A percentile compares a stretch with the other conserved stretches of the same genome.
phyloP scores from a whole-genome alignment of 805 yeast species.

The Saturnispora diversa region DNA sequence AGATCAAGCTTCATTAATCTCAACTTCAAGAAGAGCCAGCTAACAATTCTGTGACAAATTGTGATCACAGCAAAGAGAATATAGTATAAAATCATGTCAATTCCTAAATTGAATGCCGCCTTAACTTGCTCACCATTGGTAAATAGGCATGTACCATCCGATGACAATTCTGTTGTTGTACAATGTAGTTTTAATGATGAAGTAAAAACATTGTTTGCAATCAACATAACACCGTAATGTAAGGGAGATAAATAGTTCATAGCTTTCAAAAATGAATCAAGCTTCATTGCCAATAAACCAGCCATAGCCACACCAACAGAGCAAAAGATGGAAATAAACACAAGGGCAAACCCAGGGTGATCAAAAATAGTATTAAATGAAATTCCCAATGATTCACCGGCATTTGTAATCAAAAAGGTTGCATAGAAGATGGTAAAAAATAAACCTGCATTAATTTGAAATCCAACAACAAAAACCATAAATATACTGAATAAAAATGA shows the following conservation, averaged over 20 bases:
- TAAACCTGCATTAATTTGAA: constrained; percentile 59
- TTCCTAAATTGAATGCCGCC: constrained; percentile 39
- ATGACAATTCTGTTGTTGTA: constrained; percentile 19
- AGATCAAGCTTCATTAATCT: constrained; percentile 21
- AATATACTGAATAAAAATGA: constrained; percentile 52
- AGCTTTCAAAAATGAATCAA: constrained; percentile 61
- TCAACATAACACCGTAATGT: constrained; percentile 57
- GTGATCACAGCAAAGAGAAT: constrained; percentile 34
- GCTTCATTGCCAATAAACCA: constrained; percentile 72
- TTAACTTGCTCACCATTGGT: constrained; percentile 49
- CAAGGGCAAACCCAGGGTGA: constrained; percentile 76
- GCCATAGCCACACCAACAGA: constrained; percentile 76
- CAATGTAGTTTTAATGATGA: constrained; percentile 45
- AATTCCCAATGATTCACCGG: constrained; percentile 83
- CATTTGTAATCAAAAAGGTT: constrained; percentile 46
- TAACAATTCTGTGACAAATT: constrained; percentile 35
- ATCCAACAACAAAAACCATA: constrained; percentile 61
- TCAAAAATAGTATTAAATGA: constrained; percentile 64
- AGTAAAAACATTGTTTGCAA: constrained; percentile 54
- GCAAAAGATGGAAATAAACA: constrained; percentile 55
- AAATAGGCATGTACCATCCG: constrained; percentile 39
- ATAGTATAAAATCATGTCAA: constrained; percentile 32
- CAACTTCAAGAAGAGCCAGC: constrained; percentile 26
- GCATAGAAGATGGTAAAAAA: constrained; percentile 58
- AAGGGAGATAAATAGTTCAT: constrained; percentile 72